A percentile compares a stretch with the other conserved stretches of the same genome.
Evolutionary conservation across 352 stramenopile species (phyloP).

Genomic region (Peronospora tabacina): DNA sequence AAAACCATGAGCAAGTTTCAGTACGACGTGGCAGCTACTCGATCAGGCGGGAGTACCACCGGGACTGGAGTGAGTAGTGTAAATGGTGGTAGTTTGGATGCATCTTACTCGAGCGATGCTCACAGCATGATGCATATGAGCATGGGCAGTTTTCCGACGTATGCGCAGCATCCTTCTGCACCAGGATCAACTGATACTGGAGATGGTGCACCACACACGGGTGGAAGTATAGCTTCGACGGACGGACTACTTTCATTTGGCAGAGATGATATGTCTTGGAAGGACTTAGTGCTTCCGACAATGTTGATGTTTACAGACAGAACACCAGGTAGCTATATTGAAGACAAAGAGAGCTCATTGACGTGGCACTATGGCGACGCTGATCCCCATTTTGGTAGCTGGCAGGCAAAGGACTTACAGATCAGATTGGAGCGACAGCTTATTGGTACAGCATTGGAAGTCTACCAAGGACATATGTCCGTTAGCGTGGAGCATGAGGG

Average conservation of each 20-base stretch:
- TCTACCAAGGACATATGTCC: conserved; percentile 78
- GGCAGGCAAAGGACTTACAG: conserved; percentile 87
- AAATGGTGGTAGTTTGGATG: conserved; percentile 25
- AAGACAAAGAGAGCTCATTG: conserved; percentile 80
- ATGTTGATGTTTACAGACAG: conserved; percentile 74
- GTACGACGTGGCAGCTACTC: conserved; percentile 44
- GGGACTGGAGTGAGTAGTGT: conserved; percentile 22
- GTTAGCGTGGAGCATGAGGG: conserved; percentile 78
- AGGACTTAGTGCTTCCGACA: conserved; percentile 66
- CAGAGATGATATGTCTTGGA: conserved; percentile 63
- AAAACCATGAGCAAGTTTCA: conserved; percentile 85
- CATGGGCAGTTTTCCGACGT: conserved; percentile 38
- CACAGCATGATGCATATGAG: conserved; percentile 41
- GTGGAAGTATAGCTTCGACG: conserved; percentile 25
- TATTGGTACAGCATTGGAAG: conserved; percentile 76
- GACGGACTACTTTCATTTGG: conserved; percentile 38
- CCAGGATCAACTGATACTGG: conserved; percentile 16
- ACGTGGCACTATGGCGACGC: conserved; percentile 86
- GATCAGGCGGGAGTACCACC: conserved; percentile 24
- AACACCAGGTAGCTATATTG: conserved; percentile 73
- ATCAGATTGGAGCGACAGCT: conserved; percentile 84
- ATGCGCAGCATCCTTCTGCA: conserved; percentile 26
- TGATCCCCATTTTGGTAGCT: conserved; percentile 79
- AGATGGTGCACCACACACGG: conserved; percentile 15
- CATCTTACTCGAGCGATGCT: conserved; percentile 27